These are phyloP conservation scores for Posidonia oceanica DNA, from an alignment of 116 monocot species.

Conservation along the genomic window DNA sequence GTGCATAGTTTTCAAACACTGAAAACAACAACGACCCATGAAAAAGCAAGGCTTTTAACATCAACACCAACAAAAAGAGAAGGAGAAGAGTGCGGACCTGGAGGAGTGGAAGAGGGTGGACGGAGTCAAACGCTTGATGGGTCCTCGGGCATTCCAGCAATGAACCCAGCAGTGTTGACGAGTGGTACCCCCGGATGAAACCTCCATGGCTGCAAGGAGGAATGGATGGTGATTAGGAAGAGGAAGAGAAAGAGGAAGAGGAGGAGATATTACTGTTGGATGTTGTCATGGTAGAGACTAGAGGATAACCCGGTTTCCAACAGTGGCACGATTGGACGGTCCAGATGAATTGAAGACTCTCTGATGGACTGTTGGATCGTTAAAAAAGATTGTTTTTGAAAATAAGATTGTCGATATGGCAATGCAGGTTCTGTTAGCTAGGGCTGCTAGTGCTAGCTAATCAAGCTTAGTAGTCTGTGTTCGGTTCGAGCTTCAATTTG, in stretches of 20 bases:
- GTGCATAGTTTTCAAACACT: background rate
- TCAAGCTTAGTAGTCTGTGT: no score
- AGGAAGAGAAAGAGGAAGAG: background rate
- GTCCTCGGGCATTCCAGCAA: background rate
- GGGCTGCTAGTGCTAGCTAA: no score
- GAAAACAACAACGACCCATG: background rate
- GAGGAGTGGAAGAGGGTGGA: conserved; percentile 1
- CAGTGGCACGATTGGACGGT: background rate
- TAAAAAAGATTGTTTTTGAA: no score
- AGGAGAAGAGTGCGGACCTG: background rate
- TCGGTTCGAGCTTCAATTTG: no score
- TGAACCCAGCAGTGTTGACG: background rate
- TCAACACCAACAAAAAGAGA: background rate
- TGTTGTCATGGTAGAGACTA: background rate
- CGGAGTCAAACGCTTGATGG: background rate
- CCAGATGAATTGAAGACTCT: background rate
- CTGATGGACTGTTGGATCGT: no score
- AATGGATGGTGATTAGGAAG: no score
- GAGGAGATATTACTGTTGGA: background rate
- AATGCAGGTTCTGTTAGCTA: no score
- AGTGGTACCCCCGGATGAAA: background rate
- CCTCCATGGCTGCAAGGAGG: background rate
- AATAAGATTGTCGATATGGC: no score
- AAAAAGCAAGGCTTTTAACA: background rate
- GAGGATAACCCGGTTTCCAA: background rate